A percentile compares a stretch with the other conserved stretches of the same genome.
Evolutionary conservation across 2,329 filamentous ascomycete species (phyloP).

Genomic region (Pyricularia grisea): DNA sequence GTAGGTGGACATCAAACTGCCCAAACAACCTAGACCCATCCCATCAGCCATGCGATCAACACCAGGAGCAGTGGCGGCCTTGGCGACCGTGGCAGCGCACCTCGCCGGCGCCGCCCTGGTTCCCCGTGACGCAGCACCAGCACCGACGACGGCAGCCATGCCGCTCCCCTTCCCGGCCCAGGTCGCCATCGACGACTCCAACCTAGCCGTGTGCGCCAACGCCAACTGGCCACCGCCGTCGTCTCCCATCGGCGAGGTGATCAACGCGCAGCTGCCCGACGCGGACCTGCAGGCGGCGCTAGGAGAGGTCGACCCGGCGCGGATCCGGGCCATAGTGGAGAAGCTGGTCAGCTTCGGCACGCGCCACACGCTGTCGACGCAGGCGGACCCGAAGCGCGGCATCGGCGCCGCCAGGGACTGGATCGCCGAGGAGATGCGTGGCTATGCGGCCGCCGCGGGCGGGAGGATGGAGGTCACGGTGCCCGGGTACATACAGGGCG

Average conservation of each 20-base stretch:
- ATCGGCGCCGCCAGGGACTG: conserved; percentile 55
- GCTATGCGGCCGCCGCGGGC: conserved; percentile 35
- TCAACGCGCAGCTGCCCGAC: conserved; percentile 15
- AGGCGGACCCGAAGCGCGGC: conserved; percentile 66
- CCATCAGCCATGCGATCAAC: not conserved
- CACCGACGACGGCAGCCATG: not conserved
- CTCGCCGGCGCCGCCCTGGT: conserved; percentile 1
- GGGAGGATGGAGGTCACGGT: conserved; percentile 40
- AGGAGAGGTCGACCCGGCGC: conserved; percentile 23
- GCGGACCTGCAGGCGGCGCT: conserved; percentile 14
- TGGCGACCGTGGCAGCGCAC: not conserved
- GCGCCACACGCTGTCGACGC: conserved; percentile 47
- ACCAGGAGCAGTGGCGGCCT: not conserved
- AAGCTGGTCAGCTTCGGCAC: conserved; percentile 48
- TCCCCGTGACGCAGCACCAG: conserved; percentile 6
- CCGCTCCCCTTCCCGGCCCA: not conserved
- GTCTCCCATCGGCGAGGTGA: conserved; percentile 9
- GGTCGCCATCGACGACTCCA: not conserved
- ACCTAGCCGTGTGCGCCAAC: conserved; percentile 9
- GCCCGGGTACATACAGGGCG: conserved; percentile 39
- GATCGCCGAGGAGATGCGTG: conserved; percentile 39
- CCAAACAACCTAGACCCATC: not conserved
- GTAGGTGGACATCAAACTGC: not conserved
- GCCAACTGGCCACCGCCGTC: conserved; percentile 13
- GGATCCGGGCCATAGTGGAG: conserved; percentile 38